These are phyloP conservation scores for Aspergillus sclerotioniger DNA, from an alignment of 495 filamentous ascomycete species.

Conservation along the genomic window DNA sequence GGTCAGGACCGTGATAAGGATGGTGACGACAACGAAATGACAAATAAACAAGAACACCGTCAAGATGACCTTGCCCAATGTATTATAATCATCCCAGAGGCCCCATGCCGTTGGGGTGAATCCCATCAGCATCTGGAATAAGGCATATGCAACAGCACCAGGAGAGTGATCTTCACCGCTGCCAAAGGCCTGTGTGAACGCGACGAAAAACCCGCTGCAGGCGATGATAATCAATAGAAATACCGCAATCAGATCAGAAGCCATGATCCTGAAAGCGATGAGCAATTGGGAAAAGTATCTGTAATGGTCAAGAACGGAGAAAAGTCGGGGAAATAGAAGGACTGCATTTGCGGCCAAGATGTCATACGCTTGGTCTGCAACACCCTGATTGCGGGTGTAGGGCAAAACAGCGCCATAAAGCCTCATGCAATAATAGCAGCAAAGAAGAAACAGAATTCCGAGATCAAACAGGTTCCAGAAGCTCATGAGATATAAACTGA, in stretches of 20 bases:
- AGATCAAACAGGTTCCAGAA: constrained; percentile 96
- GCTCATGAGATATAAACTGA: constrained; percentile 92
- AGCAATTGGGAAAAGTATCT: constrained; percentile 92
- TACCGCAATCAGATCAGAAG: constrained; percentile 78
- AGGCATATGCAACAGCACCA: constrained; percentile 67
- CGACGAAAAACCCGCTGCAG: constrained; percentile 92
- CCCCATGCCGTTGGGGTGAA: constrained; percentile 75
- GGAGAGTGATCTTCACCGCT: constrained; percentile 56
- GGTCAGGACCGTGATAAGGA: constrained; percentile 86
- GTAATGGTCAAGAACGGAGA: constrained; percentile 89
- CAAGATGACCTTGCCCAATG: constrained; percentile 70
- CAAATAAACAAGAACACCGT: constrained; percentile 85
- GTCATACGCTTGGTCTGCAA: constrained; percentile 83
- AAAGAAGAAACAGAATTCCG: constrained; percentile 79
- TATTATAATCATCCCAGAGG: constrained; percentile 74
- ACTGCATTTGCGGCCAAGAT: constrained; percentile 86
- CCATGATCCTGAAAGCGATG: constrained; percentile 91
- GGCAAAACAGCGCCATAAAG: constrained; percentile 80
- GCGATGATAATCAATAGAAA: constrained; percentile 78
- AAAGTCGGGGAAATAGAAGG: constrained; percentile 83
- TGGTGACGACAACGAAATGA: constrained; percentile 92
- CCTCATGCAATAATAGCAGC: constrained; percentile 84
- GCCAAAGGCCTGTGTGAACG: constrained; percentile 78
- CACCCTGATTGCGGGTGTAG: constrained; percentile 57
- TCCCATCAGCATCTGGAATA: constrained; percentile 94